These are phyloP conservation scores for Saccharum officinarum DNA, from an alignment of 176 grass and related monocot species.

Conservation along the genomic window DNA sequence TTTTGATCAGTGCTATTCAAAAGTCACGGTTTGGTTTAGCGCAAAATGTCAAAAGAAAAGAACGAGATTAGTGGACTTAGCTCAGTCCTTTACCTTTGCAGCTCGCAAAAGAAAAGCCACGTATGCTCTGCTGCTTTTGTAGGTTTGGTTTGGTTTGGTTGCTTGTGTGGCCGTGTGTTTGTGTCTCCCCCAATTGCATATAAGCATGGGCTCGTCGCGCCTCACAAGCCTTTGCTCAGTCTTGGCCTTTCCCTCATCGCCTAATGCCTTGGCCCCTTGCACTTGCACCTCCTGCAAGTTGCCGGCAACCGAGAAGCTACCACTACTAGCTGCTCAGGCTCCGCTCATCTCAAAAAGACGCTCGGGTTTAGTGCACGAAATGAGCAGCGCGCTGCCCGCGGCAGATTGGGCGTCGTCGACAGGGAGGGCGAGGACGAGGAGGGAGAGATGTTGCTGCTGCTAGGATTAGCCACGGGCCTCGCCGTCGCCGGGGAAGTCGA, in stretches of 20 bases:
- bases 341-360: constrained; percentile 28
- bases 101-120: not conserved
- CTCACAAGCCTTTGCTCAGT: not conserved
- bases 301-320: constrained; percentile 33
- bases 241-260: constrained; percentile 31
- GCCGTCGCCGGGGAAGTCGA: constrained; percentile 16
- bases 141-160: constrained; percentile 12
- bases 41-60: not conserved
- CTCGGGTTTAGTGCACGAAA: constrained; percentile 26
- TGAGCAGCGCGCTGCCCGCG: constrained; percentile 36
- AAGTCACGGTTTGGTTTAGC: not conserved
- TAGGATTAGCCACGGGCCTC: constrained; percentile 27
- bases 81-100: not conserved
- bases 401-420: not conserved
- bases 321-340: not conserved
- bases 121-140: constrained; percentile 8
- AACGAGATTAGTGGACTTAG: not conserved
- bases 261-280: constrained; percentile 38
- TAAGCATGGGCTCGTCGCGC: constrained; percentile 30
- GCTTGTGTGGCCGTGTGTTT: not conserved
- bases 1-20: not conserved
- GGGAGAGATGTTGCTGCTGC: constrained; percentile 10
- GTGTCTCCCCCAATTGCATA: not conserved
- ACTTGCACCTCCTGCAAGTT: constrained; percentile 41
- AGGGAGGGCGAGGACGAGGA: not conserved